These are phyloP conservation scores for Penicillium mononematosum DNA, from an alignment of 495 filamentous ascomycete genomes.

Conservation along the genomic window DNA sequence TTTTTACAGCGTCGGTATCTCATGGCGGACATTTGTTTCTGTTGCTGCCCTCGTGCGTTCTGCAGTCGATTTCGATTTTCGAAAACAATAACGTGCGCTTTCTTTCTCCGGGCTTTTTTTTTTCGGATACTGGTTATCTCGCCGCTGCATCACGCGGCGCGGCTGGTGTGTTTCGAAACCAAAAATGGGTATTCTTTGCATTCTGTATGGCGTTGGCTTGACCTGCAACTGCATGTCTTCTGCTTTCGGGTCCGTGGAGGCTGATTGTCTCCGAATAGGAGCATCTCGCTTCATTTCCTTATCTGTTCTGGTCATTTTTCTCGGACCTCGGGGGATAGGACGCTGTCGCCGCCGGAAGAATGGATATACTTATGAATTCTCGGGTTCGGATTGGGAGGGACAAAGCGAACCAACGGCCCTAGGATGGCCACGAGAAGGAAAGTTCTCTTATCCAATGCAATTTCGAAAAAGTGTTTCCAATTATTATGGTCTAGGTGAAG, in stretches of 20 bases:
- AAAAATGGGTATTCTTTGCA: conserved; percentile 40
- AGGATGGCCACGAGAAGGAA: conserved; percentile 28
- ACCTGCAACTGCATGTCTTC: conserved; percentile 46
- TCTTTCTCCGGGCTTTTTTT: conserved; percentile 33
- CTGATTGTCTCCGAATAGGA: conserved; percentile 35
- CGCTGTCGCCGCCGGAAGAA: conserved; percentile 38
- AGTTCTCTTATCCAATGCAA: conserved; percentile 30
- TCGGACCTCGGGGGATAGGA: conserved; percentile 45
- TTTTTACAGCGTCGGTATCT: conserved; percentile 54
- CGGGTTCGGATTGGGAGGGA: conserved; percentile 20
- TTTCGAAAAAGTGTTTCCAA: conserved; percentile 24
- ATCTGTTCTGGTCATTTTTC: conserved; percentile 29
- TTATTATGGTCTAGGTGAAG: background rate
- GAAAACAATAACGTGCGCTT: conserved; percentile 28
- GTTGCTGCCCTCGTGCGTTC: conserved; percentile 32
- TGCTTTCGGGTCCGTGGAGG: conserved; percentile 40
- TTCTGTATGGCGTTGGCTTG: conserved; percentile 54
- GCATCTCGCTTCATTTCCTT: conserved; percentile 35
- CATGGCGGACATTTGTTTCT: conserved; percentile 46
- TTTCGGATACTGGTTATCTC: background rate
- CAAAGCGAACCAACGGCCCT: conserved; percentile 14
- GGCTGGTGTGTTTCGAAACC: conserved; percentile 27
- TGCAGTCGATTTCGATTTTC: conserved; percentile 18
- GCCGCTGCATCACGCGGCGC: background rate
- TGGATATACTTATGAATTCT: conserved; percentile 24